A percentile compares a stretch with the other conserved stretches of the same genome.
These are phyloP conservation scores for Choiromyces venosus DNA, from an alignment of 495 filamentous ascomycete species.

Conservation along the genomic window DNA sequence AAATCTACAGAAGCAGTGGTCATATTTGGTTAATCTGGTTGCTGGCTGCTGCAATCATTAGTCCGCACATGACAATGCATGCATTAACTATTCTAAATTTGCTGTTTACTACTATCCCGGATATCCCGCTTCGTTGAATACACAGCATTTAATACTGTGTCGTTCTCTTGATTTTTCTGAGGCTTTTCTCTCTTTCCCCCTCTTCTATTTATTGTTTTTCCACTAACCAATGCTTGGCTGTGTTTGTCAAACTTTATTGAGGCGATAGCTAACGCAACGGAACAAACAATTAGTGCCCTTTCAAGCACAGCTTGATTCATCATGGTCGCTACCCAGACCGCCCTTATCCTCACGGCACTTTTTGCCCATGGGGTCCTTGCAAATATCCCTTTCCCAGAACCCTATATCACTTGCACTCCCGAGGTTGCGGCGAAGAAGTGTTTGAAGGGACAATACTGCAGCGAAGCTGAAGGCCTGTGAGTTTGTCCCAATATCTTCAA, in stretches of 20 bases:
- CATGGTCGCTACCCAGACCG: constrained; percentile 18
- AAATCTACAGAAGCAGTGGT: neutral
- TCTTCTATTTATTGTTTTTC: neutral
- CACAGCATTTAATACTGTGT: neutral
- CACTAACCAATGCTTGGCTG: constrained; percentile 9
- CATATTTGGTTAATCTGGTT: neutral
- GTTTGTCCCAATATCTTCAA: neutral
- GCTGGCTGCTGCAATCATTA: neutral
- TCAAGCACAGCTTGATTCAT: constrained; percentile 25
- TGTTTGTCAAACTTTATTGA: neutral
- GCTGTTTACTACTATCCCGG: neutral
- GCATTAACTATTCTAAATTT: neutral
- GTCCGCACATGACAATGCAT: neutral
- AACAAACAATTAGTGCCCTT: constrained; percentile 11
- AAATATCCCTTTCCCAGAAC: constrained; percentile 13
- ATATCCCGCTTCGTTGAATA: neutral
- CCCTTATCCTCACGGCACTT: constrained; percentile 30
- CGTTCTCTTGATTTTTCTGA: neutral
- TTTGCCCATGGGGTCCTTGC: constrained; percentile 29
- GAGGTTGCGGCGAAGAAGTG: neutral
- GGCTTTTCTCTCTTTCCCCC: neutral
- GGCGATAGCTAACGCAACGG: constrained; percentile 1
- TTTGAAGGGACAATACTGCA: constrained; percentile 13
- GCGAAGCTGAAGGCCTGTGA: neutral
- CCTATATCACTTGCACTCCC: constrained; percentile 7